A percentile compares a stretch with the other conserved stretches of the same genome.
phyloP scores from a whole-genome alignment of 352 stramenopile species.

The Halophytophthora batemanensis region DNA sequence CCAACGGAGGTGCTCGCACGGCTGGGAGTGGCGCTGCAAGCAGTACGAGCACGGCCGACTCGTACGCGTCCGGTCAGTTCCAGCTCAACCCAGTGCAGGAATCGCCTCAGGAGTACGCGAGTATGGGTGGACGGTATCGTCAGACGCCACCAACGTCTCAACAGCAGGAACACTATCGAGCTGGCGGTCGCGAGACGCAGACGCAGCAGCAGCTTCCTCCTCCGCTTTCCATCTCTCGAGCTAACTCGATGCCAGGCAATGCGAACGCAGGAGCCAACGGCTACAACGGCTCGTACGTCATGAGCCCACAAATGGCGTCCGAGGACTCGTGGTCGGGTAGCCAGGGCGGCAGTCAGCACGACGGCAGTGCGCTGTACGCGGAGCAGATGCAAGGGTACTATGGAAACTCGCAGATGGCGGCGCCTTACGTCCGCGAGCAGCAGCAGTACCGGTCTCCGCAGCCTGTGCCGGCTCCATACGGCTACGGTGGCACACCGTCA shows the following conservation, averaged over 20 bases:
- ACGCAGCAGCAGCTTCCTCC: conserved; percentile 20
- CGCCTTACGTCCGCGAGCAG: conserved; percentile 17
- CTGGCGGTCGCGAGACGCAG: conserved; percentile 12
- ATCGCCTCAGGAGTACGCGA: conserved; percentile 35
- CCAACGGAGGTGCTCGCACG: not conserved
- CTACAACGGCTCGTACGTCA: conserved; percentile 38
- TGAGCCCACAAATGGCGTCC: conserved; percentile 44
- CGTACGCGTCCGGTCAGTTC: conserved; percentile 48
- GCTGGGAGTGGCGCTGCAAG: conserved; percentile 5
- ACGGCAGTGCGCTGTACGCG: conserved; percentile 34
- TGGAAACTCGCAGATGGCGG: conserved; percentile 21
- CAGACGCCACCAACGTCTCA: conserved; percentile 18
- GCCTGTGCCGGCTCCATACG: conserved; percentile 22
- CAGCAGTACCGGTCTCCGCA: conserved; percentile 28
- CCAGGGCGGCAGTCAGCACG: conserved; percentile 30
- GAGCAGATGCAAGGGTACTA: conserved; percentile 54
- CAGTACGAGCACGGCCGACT: conserved; percentile 1
- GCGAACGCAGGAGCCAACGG: conserved; percentile 22
- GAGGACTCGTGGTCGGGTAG: conserved; percentile 55
- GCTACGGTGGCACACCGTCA: conserved; percentile 22
- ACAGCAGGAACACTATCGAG: conserved; percentile 26
- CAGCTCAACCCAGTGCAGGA: conserved; percentile 47
- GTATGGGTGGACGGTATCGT: conserved; percentile 21
- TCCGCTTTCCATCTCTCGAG: conserved; percentile 30
- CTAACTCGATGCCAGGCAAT: conserved; percentile 36